Base-by-base conservation (phyloP, 129 eudicot species). In the Calendula officinalis region DNA sequence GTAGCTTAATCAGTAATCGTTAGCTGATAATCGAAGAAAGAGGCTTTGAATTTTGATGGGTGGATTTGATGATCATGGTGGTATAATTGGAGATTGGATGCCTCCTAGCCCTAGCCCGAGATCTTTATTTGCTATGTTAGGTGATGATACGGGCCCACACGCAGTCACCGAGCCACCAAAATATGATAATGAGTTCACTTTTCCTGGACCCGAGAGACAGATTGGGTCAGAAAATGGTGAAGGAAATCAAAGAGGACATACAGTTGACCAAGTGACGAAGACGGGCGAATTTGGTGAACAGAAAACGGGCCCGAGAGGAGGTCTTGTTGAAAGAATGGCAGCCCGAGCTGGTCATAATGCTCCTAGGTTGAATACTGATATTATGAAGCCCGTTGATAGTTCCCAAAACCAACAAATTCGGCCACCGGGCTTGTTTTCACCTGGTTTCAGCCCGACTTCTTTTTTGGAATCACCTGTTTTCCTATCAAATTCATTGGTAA, bases 311-410 rank as follows among this genome's bases (percentile, higher is more conserved):
- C 54, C 72, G 6, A 68, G 84, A 8, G 80, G 78, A 53, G 90
- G 95, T 49, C 97, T 85, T 47, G 59, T 77, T 66, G 97, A 85
- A 62, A 76, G 97, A 61, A 83, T 81, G 77, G 96, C 94, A 12
- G 94, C 94, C 8, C 67, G 95, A 78, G 86, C 84, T 33, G 90
- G 90, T 53, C 84, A 83, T 56, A 78, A 78, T 66, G 95, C 86
- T 63, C 89, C 86, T 8, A 83, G 84, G 60, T 40, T 86, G 74
- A 83, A 86, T 75, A 86, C 95, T 0, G 86, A 80, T 66, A 72
- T 71, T 68, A 69, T 83, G 3, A 83, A 81, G 75, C 72, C 87
- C 44, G 35, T n/a, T 6, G 49, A 66, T 52, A 13, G 13, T 39
- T 71, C 81, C 38, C 83, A 71, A 46, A 82, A 58, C 36, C 80